Base-by-base conservation (phyloP, 495 filamentous ascomycete species). In the Daldinia childiae region DNA sequence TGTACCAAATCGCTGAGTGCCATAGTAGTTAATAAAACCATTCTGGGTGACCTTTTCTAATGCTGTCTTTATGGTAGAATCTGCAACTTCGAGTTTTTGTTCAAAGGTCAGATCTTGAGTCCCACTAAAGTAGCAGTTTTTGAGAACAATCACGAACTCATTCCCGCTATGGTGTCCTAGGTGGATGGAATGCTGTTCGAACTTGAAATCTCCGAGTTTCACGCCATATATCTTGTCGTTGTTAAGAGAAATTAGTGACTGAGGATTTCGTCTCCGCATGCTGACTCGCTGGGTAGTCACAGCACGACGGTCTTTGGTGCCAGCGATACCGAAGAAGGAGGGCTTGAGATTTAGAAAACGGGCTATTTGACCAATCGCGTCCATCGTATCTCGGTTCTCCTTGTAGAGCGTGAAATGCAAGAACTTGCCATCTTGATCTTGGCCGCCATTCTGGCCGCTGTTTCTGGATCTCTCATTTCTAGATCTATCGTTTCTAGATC, bases 301-400 rank as follows among this genome's bases (percentile, higher is more conserved):
- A 58, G 91, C 95, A 38, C 95, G 90, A 21, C 92, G 87, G 77
- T 99, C 95, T 80, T 99, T 99, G 58, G 94, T 98, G 7, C 95
- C 95, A 6, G 95, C 94, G 74, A 95, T 95, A 39, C 91, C 86
- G 74, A 98, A 94, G 60, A 81, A 82, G 68, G 89, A 89, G 3
- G 88, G 80, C 56, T 89, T 89, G 72, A 91, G 83, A 69, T 90
- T 89, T 34, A 97, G 74, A 17, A 87, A 83, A 51, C 89, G 87
- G 0, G 89, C 88, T 7, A 98, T 81, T 64, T 89, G 90, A 7
- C 86, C 88, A 29, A 96, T 83, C 0, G 92, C 90, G 68, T 99
- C 95, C 93, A 98, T 97, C 1, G 96, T 99, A 74, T 99, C 96
- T 72, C 93, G 93, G 79, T 99, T 99, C 80, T 98, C 95, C 81